phyloP scores from a whole-genome alignment of 805 yeast genomes.

The Kodamaea restingae region DNA sequence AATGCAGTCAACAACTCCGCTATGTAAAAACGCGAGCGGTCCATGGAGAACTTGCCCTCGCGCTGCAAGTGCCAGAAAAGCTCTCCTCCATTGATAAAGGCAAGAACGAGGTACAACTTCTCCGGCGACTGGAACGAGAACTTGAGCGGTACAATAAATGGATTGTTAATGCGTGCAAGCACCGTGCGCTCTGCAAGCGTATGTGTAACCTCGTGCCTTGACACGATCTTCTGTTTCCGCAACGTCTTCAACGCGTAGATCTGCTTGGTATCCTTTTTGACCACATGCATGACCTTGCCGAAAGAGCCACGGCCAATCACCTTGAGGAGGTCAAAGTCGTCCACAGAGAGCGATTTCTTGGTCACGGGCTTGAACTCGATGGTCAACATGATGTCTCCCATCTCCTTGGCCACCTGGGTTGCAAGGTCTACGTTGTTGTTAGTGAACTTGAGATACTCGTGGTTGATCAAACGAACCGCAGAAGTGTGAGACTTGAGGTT shows the following conservation, averaged over 20 bases:
- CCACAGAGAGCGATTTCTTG: constrained; percentile 70
- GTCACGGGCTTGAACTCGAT: constrained; percentile 65
- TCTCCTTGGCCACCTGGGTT: constrained; percentile 29
- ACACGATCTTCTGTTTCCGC: constrained; percentile 90
- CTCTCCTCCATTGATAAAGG: constrained; percentile 97
- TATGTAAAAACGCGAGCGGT: constrained; percentile 87
- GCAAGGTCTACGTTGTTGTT: constrained; percentile 38
- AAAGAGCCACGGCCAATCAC: constrained; percentile 98
- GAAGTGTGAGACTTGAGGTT: constrained; percentile 46
- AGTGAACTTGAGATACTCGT: constrained; percentile 39
- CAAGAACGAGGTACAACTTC: constrained; percentile 82
- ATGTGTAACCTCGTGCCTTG: constrained; percentile 91
- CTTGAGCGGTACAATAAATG: constrained; percentile 93
- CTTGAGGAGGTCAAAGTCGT: constrained; percentile 87
- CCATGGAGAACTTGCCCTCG: constrained; percentile 83
- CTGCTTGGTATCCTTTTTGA: constrained; percentile 91
- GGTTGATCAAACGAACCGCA: constrained; percentile 59
- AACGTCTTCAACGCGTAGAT: constrained; percentile 92
- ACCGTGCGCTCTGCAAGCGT: constrained; percentile 96
- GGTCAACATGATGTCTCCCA: constrained; percentile 57
- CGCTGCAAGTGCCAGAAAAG: constrained; percentile 89
- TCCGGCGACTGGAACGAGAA: constrained; percentile 97
- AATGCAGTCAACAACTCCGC: constrained; percentile 92
- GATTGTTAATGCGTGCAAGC: constrained; percentile 85
- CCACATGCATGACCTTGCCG: constrained; percentile 98